Evolutionary conservation across 2,329 filamentous ascomycete genomes (phyloP).

Genomic region (Trichophyton equinum): DNA sequence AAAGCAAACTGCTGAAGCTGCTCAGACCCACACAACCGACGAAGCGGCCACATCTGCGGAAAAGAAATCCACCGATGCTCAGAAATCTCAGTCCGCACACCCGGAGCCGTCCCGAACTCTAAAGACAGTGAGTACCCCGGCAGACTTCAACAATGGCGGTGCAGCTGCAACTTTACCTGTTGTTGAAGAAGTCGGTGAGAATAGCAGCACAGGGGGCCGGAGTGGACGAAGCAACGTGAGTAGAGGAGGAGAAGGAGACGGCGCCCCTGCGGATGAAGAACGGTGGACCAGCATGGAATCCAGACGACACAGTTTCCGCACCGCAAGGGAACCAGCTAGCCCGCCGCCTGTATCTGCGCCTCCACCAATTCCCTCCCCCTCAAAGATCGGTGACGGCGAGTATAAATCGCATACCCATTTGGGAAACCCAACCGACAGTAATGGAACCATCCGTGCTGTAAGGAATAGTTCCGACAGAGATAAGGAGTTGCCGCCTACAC

Average conservation of each 20-base stretch:
- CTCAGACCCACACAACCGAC: constrained; percentile 15
- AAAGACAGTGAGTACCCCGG: constrained; percentile 44
- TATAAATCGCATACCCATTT: background rate
- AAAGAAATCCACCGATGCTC: background rate
- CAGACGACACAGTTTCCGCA: constrained; percentile 11
- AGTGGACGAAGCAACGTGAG: constrained; percentile 8
- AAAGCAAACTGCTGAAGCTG: constrained; percentile 17
- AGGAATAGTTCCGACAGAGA: background rate
- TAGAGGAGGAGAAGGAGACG: constrained; percentile 3
- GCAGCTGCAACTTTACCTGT: constrained; percentile 56
- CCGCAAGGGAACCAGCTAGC: constrained; percentile 7
- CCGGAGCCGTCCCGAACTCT: constrained; percentile 51
- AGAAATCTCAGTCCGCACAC: constrained; percentile 30
- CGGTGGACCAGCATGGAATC: constrained; percentile 4
- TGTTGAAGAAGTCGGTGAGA: constrained; percentile 81
- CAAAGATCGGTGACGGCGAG: background rate
- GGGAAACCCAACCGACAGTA: background rate
- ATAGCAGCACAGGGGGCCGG: constrained; percentile 37
- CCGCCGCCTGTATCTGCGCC: constrained; percentile 11
- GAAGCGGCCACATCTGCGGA: constrained; percentile 6
- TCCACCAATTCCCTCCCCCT: constrained; percentile 8
- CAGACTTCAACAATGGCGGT: constrained; percentile 42
- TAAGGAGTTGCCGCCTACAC: constrained; percentile 4
- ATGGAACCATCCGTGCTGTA: background rate
- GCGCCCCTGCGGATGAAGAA: constrained; percentile 1